Base-by-base conservation (phyloP, 352 stramenopile species). In the Phytophthora sansomeana region DNA sequence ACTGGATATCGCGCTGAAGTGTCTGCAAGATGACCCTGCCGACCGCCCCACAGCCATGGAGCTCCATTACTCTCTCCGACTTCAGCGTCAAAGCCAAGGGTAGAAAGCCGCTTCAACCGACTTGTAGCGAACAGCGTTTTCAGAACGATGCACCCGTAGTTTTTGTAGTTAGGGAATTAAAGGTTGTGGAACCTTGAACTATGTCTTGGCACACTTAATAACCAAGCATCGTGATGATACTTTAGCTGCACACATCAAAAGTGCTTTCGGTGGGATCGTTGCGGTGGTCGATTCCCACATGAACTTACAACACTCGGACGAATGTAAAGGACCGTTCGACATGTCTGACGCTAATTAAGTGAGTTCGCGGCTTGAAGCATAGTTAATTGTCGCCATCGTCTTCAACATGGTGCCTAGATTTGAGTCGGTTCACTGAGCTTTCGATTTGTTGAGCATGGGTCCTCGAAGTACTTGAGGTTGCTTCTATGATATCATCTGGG, bases 11-110 rank as follows among this genome's bases (percentile, higher is more conserved):
- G 76, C 80, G 1, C 54, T 66, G 29, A 69, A 58, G 4, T 93
- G 85, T 43, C 49, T 93, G 26, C 69, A 77, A 8, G 70, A 81
- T 21, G 58, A 81, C 28, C 69, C 81, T 9, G 42, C 53, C 14
- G 72, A 80, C 30, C 77, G 85, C 0, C 81, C 80, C 30, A 85
- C 74, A 1, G 81, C 83, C 7, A 72, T 91, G 64, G 73, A 92
- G 65, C 63, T 94, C 21, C 71, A 87, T 38, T 89, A 90, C 58
- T 74, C 75, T 2, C 72, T 92, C 39, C 72, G 79, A 14, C 57
- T 81, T 33, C 64, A 67, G 16, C 68, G 63, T 28, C 55, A 69
- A 38, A 55, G 46, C 14, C 16, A 72, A 21, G 56, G 17, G 9
- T 3, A 68, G 26, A 21, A 47, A 24, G 53, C 36, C 46, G 5